phyloP scores from a whole-genome alignment of 202 grass and related monocot species.

The Saccharum hybrid region DNA sequence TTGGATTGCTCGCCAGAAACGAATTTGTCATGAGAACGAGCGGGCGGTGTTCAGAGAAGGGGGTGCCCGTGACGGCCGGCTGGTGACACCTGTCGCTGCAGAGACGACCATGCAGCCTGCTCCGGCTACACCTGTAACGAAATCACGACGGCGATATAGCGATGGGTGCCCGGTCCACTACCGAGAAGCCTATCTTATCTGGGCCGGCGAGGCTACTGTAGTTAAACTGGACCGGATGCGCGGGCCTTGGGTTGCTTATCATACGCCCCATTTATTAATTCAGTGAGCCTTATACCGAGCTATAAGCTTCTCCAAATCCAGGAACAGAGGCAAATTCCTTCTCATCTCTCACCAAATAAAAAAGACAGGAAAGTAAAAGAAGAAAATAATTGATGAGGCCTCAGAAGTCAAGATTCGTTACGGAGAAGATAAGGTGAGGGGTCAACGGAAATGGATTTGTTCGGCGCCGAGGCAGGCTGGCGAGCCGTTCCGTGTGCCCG shows the following conservation, averaged over 20 bases:
- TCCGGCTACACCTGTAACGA: not conserved
- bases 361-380: no score
- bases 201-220: not conserved
- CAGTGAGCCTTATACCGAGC: not conserved
- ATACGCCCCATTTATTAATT: not conserved
- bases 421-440: no score
- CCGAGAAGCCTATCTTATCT: not conserved
- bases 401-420: no score
- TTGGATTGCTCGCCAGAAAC: not conserved
- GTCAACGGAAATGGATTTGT: not conserved
- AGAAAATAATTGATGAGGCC: no score
- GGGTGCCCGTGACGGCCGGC: not conserved
- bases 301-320: not conserved
- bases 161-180: not conserved
- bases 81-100: slow-evolving; percentile 32
- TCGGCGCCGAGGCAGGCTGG: slow-evolving; percentile 1
- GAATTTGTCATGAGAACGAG: not conserved
- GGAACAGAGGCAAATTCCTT: not conserved
- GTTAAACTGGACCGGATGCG: not conserved
- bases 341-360: no score
- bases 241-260: not conserved
- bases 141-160: not conserved
- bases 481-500: not conserved
- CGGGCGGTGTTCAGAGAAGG: not conserved
- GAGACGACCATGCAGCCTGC: slow-evolving; percentile 20